Evolutionary conservation across 2,329 filamentous ascomycete genomes (phyloP), one percentile per base, ranked within the genome.

Genomic region (Arthroderma sp.): DNA sequence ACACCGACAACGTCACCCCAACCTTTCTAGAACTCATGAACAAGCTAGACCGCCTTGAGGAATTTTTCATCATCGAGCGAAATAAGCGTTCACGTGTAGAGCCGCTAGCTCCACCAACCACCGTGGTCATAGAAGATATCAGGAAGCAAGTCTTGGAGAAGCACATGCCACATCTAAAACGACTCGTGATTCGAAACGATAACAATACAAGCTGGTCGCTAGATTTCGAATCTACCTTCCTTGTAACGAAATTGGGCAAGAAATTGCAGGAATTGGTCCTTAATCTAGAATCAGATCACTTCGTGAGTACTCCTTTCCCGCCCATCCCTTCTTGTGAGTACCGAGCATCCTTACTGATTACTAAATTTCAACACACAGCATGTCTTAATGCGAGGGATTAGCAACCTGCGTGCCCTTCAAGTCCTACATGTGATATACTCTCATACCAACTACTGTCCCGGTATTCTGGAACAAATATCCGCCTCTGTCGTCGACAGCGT

Each of bases 141-240:
- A 69, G 75, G 3, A 68, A 69, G 9, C 53, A 72, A 10, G 70
- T 75, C 0, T 65, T 83, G 28, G 72, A 69, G 56, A 79, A 73
- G 60, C 79, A 82, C 54, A 66, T 75, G 45, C 53, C 54, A 7
- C 71, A 66, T 1, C 59, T 83, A 11, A 71, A 68, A 54, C 66
- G 73, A 7, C 58, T 83, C 11, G 73, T 80, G 68, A 72, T 82
- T 51, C 74, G 75, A 54, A 78, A 81, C 51, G 68, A 77, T 41
- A 56, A 61, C 15, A 67, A 69, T 38, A 56, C 61, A 5, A 60
- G 63, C 4, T 83, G 79, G 79, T 76, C 80, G 28, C 40, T 61
- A 8, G 48, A 55, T 33, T 40, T 31, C 6, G 37, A 48, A 10
- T 49, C 53, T 6, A 42, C 51, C 31, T 31, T 22, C 10, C 43